Evolutionary conservation across 257 asterid species (phyloP).

Genomic region (Forsythia viridissima): DNA sequence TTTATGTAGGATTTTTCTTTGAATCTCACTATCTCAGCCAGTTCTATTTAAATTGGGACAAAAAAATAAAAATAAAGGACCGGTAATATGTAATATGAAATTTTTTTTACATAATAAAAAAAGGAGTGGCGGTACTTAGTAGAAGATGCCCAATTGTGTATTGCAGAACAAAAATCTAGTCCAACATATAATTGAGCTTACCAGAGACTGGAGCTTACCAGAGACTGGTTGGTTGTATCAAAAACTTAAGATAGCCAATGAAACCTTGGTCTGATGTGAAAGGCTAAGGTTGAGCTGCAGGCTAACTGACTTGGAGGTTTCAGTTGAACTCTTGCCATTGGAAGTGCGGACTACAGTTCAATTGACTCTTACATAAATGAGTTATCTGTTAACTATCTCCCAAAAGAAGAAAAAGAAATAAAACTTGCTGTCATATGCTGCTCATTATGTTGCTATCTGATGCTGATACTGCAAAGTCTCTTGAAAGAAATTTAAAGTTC

Average conservation of each 20-base stretch:
- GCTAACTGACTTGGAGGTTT: not conserved
- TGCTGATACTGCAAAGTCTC: not conserved
- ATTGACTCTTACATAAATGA: not conserved
- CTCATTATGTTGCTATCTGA: not conserved
- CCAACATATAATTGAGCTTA: not conserved
- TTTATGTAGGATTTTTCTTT: not conserved
- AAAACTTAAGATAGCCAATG: not conserved
- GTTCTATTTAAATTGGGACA: not conserved
- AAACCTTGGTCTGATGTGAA: not conserved
- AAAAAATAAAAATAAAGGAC: not conserved
- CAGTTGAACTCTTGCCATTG: not conserved
- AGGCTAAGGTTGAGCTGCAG: not conserved
- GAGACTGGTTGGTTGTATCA: not conserved
- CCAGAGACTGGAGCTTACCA: not conserved
- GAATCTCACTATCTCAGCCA: not conserved
- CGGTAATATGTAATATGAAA: not conserved
- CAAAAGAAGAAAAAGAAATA: not conserved
- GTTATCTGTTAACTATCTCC: not conserved
- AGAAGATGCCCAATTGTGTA: not conserved
- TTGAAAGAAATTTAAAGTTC: not conserved
- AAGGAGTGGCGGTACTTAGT: not conserved
- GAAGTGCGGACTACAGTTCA: not conserved
- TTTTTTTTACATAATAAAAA: not conserved
- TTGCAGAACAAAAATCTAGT: not conserved
- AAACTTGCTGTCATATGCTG: not conserved